Base-by-base conservation (phyloP, 1,284 basidiomycete species). In the Grifola frondosa region DNA sequence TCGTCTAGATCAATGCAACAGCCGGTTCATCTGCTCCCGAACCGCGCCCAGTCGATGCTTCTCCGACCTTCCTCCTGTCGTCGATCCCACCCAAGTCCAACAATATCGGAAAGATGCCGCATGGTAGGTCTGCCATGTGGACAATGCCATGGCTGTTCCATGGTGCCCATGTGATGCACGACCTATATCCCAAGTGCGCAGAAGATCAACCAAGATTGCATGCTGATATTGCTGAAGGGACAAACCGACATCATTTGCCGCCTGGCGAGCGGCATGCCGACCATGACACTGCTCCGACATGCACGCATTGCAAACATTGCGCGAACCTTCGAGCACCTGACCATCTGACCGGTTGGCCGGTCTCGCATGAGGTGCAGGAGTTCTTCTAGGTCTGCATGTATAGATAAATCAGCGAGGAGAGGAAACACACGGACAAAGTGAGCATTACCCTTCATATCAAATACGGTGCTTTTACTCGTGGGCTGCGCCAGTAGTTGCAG, bases 91-190 rank as follows among this genome's bases (percentile, higher is more conserved):
- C 51, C 53, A 9, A 50, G 42, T 25, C 60, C 52, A 23, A 50
- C 54, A 34, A 68, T 55, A 40, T 83, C 80, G 20, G 69, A 67
- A 21, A 94, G 66, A 69, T 94, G 91, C 19, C 95, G 82, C 92
- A 97, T 97, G 6, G 95, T 99, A 1, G 96, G 96, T 32, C 95
- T 72, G 4, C 95, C 95, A 61, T 97, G 95, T 3, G 96, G 95
- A 61, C 95, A 98, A 48, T 96, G 92, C 93, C 97, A 99, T 1
- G 95, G 97, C 59, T 97, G 93, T 56, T 97, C 91, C 73, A 99
- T 94, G 6, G 78, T 87, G 29, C 91, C 91, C 93, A 99, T 97
- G 64, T 98, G 91, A 35, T 78, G 77, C 2, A 99, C 72, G 44
- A 98, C 81, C 89, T 94, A 42, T 12, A n/a, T n/a, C n/a, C n/a